A percentile compares a stretch with the other conserved stretches of the same genome.
Evolutionary conservation across 306 rosid species (phyloP).

Genomic region (Pyrus pyrifolia): DNA sequence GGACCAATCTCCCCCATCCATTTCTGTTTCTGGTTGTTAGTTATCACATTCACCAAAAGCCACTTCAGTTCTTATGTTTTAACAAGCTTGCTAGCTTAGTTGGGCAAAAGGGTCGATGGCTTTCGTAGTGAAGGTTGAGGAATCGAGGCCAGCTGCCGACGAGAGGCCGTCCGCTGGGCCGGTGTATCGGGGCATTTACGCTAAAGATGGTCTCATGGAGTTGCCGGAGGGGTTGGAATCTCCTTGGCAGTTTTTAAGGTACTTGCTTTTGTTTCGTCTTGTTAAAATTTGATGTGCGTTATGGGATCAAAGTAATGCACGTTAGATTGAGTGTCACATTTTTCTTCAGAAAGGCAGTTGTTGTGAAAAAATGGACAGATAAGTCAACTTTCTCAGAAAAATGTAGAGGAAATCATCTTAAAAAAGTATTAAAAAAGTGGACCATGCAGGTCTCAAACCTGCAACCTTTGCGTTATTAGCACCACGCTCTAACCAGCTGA

Average conservation of each 20-base stretch:
- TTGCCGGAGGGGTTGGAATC: conserved; percentile 52
- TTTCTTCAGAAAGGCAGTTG: background rate
- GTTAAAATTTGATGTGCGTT: background rate
- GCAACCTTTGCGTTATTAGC: conserved; percentile 30
- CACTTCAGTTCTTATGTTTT: background rate
- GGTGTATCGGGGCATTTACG: conserved; percentile 72
- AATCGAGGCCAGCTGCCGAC: conserved; percentile 32
- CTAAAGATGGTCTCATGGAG: conserved; percentile 60
- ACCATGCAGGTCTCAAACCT: conserved; percentile 22
- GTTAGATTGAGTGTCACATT: background rate
- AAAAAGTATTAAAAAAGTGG: background rate
- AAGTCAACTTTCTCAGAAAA: background rate
- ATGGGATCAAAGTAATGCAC: background rate
- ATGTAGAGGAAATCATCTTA: too few species aligned
- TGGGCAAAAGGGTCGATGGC: conserved; percentile 14
- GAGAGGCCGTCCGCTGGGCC: conserved; percentile 71
- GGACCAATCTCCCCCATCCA: conserved; percentile 22
- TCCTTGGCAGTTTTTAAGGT: conserved; percentile 93
- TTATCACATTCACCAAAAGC: background rate
- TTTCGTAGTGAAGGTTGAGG: conserved; percentile 64
- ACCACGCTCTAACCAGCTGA: conserved; percentile 28
- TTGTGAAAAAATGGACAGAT: background rate
- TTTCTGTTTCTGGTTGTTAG: background rate
- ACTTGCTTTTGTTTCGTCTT: background rate
- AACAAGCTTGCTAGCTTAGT: background rate